Conservation (phyloP, 495 filamentous ascomycete genomes). For the Daldinia loculata region DNA sequence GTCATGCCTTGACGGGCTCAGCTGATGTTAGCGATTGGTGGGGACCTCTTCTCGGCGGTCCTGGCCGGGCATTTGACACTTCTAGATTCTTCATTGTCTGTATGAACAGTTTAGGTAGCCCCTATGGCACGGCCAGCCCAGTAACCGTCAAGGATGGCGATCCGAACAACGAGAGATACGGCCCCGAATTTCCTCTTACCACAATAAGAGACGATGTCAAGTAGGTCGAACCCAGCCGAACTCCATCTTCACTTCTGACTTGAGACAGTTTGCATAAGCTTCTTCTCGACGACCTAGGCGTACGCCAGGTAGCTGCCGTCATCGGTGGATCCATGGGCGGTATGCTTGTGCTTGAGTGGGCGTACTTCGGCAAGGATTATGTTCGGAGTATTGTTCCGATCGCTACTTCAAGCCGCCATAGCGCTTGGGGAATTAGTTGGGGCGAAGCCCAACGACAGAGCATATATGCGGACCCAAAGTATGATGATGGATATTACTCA, state of each 20-base stretch:
- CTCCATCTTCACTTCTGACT: conserved; percentile 30
- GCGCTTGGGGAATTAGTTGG: conserved; percentile 99
- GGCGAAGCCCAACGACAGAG: conserved; percentile 96
- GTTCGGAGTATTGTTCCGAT: conserved; percentile 92
- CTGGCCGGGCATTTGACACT: conserved; percentile 90
- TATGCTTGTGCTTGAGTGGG: conserved; percentile 96
- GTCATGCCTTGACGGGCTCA: conserved; percentile 94
- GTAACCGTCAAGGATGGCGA: conserved; percentile 88
- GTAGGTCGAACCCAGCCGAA: conserved; percentile 57
- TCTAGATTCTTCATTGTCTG: conserved; percentile 94
- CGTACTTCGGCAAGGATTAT: conserved; percentile 94
- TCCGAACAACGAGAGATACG: conserved; percentile 77
- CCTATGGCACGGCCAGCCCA: conserved; percentile 95
- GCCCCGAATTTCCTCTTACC: conserved; percentile 94
- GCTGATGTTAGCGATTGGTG: conserved; percentile 98
- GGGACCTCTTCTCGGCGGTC: conserved; percentile 90
- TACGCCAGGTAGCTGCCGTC: conserved; percentile 84
- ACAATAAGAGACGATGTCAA: conserved; percentile 95
- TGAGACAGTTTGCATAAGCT: conserved; percentile 81
- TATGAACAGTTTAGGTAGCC: conserved; percentile 94
- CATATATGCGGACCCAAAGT: conserved; percentile 98
- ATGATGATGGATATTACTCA: conserved; percentile 93
- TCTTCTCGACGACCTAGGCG: conserved; percentile 87
- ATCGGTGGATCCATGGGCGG: conserved; percentile 99
- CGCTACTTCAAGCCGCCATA: conserved; percentile 92